Evolutionary conservation across 1,139 yeast genomes (phyloP).

Genomic region (Yamadazyma friedrichii): DNA sequence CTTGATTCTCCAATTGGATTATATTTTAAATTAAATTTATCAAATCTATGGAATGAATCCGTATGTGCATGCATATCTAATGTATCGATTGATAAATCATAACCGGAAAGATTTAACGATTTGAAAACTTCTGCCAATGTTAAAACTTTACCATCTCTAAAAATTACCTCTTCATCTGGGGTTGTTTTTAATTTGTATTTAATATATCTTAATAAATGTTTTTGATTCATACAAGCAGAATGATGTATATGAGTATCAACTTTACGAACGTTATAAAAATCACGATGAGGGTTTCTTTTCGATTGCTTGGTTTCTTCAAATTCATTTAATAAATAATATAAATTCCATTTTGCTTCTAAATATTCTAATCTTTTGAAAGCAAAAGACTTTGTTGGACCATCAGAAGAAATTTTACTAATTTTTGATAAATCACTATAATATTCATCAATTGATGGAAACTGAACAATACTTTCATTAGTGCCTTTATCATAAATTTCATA

Average conservation of each 20-base stretch:
- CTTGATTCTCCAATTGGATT: slow-evolving; percentile 98
- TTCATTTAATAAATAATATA: slow-evolving; percentile 83
- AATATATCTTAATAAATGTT: slow-evolving; percentile 89
- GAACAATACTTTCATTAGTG: slow-evolving; percentile 36
- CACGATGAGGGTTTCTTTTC: slow-evolving; percentile 81
- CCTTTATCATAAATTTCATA: slow-evolving; percentile 55
- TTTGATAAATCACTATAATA: slow-evolving; percentile 80
- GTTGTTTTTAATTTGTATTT: slow-evolving; percentile 68
- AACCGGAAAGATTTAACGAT: slow-evolving; percentile 86
- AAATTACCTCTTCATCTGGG: slow-evolving; percentile 87
- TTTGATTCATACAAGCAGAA: slow-evolving; percentile 98
- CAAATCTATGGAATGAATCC: slow-evolving; percentile 96
- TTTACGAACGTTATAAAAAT: slow-evolving; percentile 95
- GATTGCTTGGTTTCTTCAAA: slow-evolving; percentile 90
- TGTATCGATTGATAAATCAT: slow-evolving; percentile 93
- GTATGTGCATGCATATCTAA: slow-evolving; percentile 99
- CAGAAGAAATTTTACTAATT: slow-evolving; percentile 71
- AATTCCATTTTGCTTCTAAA: slow-evolving; percentile 94
- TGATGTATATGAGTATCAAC: slow-evolving; percentile 99
- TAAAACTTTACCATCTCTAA: slow-evolving; percentile 88
- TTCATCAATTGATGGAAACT: slow-evolving; percentile 77
- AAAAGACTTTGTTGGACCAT: slow-evolving; percentile 97
- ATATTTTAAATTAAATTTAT: slow-evolving; percentile 94
- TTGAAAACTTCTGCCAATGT: slow-evolving; percentile 86
- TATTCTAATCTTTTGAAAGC: slow-evolving; percentile 92